Base-by-base conservation (phyloP, 2,329 filamentous ascomycete species). In the Xylaria arbuscula region DNA sequence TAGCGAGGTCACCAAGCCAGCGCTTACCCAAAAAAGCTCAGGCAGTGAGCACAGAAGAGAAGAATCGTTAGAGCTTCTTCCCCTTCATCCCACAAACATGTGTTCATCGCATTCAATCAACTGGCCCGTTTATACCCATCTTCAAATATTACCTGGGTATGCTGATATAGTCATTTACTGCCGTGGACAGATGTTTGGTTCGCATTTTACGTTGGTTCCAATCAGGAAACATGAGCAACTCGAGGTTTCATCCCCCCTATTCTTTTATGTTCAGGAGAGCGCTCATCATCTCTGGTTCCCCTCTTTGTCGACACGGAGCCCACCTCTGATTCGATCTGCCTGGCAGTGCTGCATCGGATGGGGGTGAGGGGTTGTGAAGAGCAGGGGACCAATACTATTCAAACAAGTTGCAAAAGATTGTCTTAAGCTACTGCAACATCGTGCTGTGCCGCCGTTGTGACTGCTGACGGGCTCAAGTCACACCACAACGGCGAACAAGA, bases 371-470 rank as follows among this genome's bases (percentile, higher is more conserved):
- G 24, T 48, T 22, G 11, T 17, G 28, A 28, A 55, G 40, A 22
- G 40, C 34, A n/a, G 53, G 62, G 54, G 42, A 56, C 69, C 69
- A 71, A 71, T 71, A 28, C 67, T 50, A 57, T 64, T 32, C 40
- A 64, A 50, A 71, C 67, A 71, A 71, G 69, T 71, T 63, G 69
- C 67, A 64, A 36, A 34, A 2, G 56, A 53, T 56, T 28, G 28
- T 28, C 42, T 24, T 53, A 51, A 50, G 40, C 34, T 56, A 56
- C 57, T 24, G 64, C 64, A 66, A 15, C 64, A 61, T 56, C 22
- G 13, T 28, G 19, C 24, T 15, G 40, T 32, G 22, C 38, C 10
- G 32, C 59, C 22, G 56, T 34, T 45, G 34, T 42, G 34, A 22
- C 54, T 51, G 47, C 24, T 64, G 51, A 62, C 42, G 63, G 60